Percentiles rank a stretch among this genome's conserved stretches.
Conservation (phyloP, 2,329 filamentous ascomycete genomes). For the Cytospora chrysosperma region DNA sequence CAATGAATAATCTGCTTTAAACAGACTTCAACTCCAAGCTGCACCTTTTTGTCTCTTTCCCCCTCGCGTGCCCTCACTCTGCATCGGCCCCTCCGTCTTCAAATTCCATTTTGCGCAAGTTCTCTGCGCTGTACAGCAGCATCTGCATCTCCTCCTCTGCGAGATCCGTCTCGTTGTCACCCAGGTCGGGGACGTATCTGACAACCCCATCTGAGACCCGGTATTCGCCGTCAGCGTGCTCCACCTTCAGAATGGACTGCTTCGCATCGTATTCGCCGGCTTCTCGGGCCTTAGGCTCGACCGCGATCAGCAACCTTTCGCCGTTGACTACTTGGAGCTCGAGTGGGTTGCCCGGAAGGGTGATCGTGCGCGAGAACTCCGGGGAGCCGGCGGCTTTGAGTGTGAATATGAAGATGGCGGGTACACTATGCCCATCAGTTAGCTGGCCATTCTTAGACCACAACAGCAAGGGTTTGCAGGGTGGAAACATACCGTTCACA, state of each 20-base stretch:
- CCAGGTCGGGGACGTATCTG: slow-evolving; percentile 28
- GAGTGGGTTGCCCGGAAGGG: slow-evolving; percentile 65
- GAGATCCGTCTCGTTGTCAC: slow-evolving; percentile 36
- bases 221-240: slow-evolving; percentile 23
- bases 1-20: slow-evolving; percentile 19
- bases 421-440: slow-evolving; percentile 40
- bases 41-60: slow-evolving; percentile 6
- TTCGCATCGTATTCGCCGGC: slow-evolving; percentile 25
- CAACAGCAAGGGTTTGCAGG: not conserved
- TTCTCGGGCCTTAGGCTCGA: slow-evolving; percentile 35
- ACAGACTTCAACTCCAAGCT: not conserved
- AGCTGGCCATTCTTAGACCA: slow-evolving; percentile 16
- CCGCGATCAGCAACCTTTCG: slow-evolving; percentile 37
- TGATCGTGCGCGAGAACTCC: slow-evolving; percentile 48
- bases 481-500: slow-evolving; percentile 45
- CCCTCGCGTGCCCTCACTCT: slow-evolving; percentile 11
- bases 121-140: slow-evolving; percentile 47
- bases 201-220: slow-evolving; percentile 14
- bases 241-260: slow-evolving; percentile 16
- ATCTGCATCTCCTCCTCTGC: slow-evolving; percentile 39
- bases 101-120: slow-evolving; percentile 45
- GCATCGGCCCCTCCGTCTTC: slow-evolving; percentile 30
- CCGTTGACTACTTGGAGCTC: slow-evolving; percentile 42
- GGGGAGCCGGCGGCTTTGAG: slow-evolving; percentile 50
- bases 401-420: slow-evolving; percentile 66